Conservation (phyloP, 2,329 filamentous ascomycete genomes). For the Fusarium ramigenum region DNA sequence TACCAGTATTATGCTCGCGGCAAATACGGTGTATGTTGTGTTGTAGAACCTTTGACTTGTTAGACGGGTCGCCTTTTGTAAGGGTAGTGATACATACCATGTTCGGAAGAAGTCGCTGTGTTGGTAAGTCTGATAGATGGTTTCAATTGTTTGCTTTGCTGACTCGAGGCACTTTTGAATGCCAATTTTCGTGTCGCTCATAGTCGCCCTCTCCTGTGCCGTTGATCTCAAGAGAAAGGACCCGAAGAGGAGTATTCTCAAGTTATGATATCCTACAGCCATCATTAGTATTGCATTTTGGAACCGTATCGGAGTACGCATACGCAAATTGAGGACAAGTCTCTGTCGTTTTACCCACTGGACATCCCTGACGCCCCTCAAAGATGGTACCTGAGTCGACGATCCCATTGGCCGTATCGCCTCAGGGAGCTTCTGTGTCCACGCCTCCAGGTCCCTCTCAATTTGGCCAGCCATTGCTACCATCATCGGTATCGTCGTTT, state of each 20-base stretch:
- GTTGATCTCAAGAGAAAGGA: neutral
- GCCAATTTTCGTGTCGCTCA: neutral
- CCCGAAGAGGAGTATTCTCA: neutral
- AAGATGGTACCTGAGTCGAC: neutral
- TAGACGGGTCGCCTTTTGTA: accelerated
- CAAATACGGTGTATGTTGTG: neutral
- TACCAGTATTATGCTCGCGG: neutral
- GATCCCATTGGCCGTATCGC: neutral
- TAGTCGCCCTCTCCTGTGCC: neutral
- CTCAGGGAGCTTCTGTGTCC: neutral
- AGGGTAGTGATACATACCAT: neutral
- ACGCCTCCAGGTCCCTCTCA: neutral
- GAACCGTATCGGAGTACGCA: too few relatives aligned
- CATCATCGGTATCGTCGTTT: neutral
- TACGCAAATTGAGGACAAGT: neutral
- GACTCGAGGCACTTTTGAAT: neutral
- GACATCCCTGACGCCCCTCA: neutral
- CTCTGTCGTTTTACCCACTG: neutral
- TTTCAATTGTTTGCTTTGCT: neutral
- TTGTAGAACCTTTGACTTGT: neutral
- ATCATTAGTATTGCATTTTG: neutral
- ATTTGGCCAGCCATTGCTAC: neutral
- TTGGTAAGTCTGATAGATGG: neutral
- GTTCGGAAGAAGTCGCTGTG: neutral
- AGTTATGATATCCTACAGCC: neutral